These are phyloP conservation scores for Pythium aphanidermatum DNA, from an alignment of 352 stramenopile species.

Conservation along the genomic window DNA sequence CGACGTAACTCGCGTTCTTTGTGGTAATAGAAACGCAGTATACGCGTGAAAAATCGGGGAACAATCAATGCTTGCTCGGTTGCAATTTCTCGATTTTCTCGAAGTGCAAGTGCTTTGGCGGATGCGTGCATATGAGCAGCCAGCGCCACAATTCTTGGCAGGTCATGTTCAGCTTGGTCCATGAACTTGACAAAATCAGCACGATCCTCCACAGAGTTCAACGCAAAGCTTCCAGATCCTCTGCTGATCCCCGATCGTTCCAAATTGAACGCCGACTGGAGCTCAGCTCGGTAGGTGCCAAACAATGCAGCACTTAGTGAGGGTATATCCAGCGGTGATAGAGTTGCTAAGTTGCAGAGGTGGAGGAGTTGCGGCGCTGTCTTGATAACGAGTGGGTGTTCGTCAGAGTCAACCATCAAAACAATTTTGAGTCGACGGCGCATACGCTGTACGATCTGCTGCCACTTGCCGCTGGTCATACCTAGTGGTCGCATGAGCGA, in stretches of 20 bases:
- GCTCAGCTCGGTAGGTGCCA: constrained; percentile 37
- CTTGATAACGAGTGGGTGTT: constrained; percentile 7
- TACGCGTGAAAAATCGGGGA: constrained; percentile 13
- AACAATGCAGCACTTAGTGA: constrained; percentile 31
- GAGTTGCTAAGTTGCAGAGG: constrained; percentile 24
- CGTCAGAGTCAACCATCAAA: constrained; percentile 28
- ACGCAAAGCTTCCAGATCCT: not conserved
- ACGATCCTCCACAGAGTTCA: not conserved
- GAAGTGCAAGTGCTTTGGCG: not conserved
- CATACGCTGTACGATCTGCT: constrained; percentile 52
- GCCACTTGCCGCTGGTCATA: constrained; percentile 65
- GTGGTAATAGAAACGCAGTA: constrained; percentile 16
- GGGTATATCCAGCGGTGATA: constrained; percentile 18
- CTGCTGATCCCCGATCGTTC: not conserved
- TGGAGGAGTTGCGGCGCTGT: constrained; percentile 26
- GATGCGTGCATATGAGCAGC: constrained; percentile 23
- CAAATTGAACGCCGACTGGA: constrained; percentile 19
- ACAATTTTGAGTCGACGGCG: constrained; percentile 43
- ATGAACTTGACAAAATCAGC: constrained; percentile 17
- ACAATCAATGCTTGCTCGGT: constrained; percentile 10
- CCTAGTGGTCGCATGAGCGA: constrained; percentile 60
- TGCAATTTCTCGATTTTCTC: not conserved
- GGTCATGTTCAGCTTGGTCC: constrained; percentile 17
- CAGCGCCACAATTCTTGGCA: constrained; percentile 15
- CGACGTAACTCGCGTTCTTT: constrained; percentile 5